Conservation (phyloP, 75 land plant species). For the Chamaecyparis obtusa region DNA sequence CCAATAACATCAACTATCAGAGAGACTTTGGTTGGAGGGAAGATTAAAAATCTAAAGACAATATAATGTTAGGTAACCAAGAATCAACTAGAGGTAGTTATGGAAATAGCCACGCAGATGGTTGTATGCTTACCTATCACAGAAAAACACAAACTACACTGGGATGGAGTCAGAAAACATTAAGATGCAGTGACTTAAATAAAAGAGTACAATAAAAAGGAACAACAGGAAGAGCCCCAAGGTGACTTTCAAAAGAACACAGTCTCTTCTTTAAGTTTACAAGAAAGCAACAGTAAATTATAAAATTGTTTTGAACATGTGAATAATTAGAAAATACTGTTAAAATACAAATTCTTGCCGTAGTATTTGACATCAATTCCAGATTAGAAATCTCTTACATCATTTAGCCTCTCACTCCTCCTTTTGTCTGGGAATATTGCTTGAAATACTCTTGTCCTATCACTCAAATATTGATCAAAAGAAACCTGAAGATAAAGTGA, state of each 20-base stretch:
- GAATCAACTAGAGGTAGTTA: not conserved
- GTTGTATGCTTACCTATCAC: not conserved
- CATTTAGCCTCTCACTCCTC: conserved; percentile 49
- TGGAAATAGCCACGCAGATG: not conserved
- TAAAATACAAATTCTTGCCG: not conserved
- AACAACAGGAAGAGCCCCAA: not conserved
- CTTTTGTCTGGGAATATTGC: conserved; percentile 60
- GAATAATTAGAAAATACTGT: not conserved
- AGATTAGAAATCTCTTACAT: conserved; percentile 29
- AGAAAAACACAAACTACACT: not conserved
- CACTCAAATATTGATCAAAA: conserved; percentile 48
- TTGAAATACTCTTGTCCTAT: conserved; percentile 41
- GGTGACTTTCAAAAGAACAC: not conserved
- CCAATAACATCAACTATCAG: not conserved
- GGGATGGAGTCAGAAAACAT: not conserved
- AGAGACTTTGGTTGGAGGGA: not conserved
- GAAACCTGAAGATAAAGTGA: conserved; percentile 22
- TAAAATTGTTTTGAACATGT: not conserved
- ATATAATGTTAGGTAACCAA: not conserved
- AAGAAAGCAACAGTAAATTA: not conserved
- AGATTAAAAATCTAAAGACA: not conserved
- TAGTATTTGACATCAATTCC: not conserved
- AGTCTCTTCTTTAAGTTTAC: not conserved
- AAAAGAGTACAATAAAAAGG: not conserved
- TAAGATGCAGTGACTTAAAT: not conserved